A percentile compares a stretch with the other conserved stretches of the same genome.
Conservation (phyloP, 164 flowering plant genomes). For the Vitis labrusca region DNA sequence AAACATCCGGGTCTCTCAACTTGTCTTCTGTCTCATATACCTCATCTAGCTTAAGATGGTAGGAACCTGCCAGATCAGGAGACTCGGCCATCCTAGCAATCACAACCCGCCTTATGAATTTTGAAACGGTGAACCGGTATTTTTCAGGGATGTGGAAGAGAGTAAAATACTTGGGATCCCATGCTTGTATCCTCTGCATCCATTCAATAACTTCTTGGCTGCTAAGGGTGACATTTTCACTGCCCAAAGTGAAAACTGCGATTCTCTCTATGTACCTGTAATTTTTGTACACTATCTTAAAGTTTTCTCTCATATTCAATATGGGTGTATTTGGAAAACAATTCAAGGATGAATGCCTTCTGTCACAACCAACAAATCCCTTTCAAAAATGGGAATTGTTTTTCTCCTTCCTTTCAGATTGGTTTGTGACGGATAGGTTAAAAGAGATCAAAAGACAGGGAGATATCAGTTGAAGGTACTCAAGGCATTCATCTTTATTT, state of each 20-base stretch:
- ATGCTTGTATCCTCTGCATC: constrained; percentile 87
- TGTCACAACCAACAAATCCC: too few relatives aligned
- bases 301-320: background rate
- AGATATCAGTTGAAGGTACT: background rate
- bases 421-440: too few relatives aligned
- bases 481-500: background rate
- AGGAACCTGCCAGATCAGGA: constrained; percentile 77
- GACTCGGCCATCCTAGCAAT: constrained; percentile 91
- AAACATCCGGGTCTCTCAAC: constrained; percentile 46
- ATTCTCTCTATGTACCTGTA: constrained; percentile 85
- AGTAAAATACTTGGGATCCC: constrained; percentile 82
- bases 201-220: constrained; percentile 57
- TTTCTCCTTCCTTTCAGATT: too few relatives aligned
- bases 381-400: too few relatives aligned
- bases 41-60: constrained; percentile 73
- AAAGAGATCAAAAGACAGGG: too few relatives aligned
- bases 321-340: background rate
- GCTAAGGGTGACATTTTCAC: constrained; percentile 22
- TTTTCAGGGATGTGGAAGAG: constrained; percentile 73
- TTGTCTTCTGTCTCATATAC: constrained; percentile 78
- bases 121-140: constrained; percentile 53
- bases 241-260: constrained; percentile 48
- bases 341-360: background rate
- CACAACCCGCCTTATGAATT: constrained; percentile 70
- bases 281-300: background rate